Percentiles rank a stretch among this genome's conserved stretches.
Evolutionary conservation across 805 yeast genomes (phyloP).

Genomic region (Alloascoidea africana): DNA sequence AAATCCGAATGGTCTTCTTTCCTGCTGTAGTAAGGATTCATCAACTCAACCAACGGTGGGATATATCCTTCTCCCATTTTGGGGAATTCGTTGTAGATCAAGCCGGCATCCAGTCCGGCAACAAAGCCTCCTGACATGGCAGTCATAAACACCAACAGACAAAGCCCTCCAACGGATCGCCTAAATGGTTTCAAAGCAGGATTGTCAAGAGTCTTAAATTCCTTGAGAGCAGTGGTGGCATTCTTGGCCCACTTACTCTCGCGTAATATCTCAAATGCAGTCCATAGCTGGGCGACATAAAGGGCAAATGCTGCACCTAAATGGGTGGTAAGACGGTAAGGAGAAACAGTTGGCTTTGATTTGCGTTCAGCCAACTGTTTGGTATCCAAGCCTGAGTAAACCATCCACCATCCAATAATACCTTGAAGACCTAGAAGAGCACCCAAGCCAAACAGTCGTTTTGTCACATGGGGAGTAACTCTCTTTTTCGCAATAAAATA

Average conservation of each 20-base stretch:
- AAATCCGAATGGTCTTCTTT: slow-evolving; percentile 53
- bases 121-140: slow-evolving; percentile 98
- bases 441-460: slow-evolving; percentile 56
- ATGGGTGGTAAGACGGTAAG: slow-evolving; percentile 86
- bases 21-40: slow-evolving; percentile 61
- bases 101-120: slow-evolving; percentile 96
- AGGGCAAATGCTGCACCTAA: slow-evolving; percentile 83
- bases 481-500: slow-evolving; percentile 58
- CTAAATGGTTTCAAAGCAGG: slow-evolving; percentile 47
- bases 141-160: slow-evolving; percentile 65
- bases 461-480: slow-evolving; percentile 53
- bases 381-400: slow-evolving; percentile 82
- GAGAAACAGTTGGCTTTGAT: slow-evolving; percentile 95
- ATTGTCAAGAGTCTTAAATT: slow-evolving; percentile 43
- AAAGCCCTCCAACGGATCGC: slow-evolving; percentile 35
- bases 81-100: slow-evolving; percentile 92
- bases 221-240: slow-evolving; percentile 39
- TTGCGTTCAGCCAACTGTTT: slow-evolving; percentile 61
- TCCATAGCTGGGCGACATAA: slow-evolving; percentile 80
- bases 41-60: slow-evolving; percentile 66
- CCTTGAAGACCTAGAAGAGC: slow-evolving; percentile 85
- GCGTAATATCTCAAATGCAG: slow-evolving; percentile 71
- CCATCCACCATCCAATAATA: slow-evolving; percentile 99
- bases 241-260: slow-evolving; percentile 56
- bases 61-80: slow-evolving; percentile 71